These are phyloP conservation scores for Penicillium coprophilum DNA, from an alignment of 495 filamentous ascomycete genomes.

Conservation along the genomic window DNA sequence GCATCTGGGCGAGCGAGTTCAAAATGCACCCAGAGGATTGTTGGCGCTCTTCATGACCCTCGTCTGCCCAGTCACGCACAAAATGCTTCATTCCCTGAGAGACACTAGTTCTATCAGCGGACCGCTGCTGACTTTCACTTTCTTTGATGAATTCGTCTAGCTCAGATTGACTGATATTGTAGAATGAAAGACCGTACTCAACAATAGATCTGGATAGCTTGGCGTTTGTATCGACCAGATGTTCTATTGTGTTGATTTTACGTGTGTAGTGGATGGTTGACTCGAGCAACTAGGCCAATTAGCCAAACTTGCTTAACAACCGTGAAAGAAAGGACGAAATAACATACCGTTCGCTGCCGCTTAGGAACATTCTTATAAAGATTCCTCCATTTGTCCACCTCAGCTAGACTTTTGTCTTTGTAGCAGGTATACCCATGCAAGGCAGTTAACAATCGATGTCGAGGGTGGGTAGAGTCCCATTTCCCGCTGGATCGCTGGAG, in stretches of 20 bases:
- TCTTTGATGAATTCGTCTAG: constrained; percentile 21
- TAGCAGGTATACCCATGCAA: constrained; percentile 22
- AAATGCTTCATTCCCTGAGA: constrained; percentile 48
- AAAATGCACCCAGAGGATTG: constrained; percentile 39
- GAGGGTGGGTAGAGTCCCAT: constrained; percentile 23
- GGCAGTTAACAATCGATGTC: constrained; percentile 22
- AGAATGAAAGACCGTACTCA: constrained; percentile 20
- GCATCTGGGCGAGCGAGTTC: constrained; percentile 21
- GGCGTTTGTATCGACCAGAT: constrained; percentile 21
- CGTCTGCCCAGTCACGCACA: constrained; percentile 46
- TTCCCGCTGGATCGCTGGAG: constrained; percentile 16
- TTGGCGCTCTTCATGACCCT: constrained; percentile 40
- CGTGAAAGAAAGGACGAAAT: background rate
- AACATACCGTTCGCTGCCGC: constrained; percentile 16
- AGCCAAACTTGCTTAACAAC: background rate
- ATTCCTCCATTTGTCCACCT: constrained; percentile 24
- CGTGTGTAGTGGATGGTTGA: constrained; percentile 21
- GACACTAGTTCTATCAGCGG: constrained; percentile 31
- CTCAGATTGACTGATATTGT: constrained; percentile 18
- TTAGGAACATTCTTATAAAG: constrained; percentile 24
- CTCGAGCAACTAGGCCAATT: constrained; percentile 16
- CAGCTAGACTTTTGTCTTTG: constrained; percentile 18
- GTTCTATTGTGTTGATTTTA: constrained; percentile 27
- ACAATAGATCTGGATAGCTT: constrained; percentile 20
- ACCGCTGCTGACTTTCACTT: constrained; percentile 11